Base-by-base conservation (phyloP, 2,329 filamentous ascomycete species). In the Colletotrichum sp. region DNA sequence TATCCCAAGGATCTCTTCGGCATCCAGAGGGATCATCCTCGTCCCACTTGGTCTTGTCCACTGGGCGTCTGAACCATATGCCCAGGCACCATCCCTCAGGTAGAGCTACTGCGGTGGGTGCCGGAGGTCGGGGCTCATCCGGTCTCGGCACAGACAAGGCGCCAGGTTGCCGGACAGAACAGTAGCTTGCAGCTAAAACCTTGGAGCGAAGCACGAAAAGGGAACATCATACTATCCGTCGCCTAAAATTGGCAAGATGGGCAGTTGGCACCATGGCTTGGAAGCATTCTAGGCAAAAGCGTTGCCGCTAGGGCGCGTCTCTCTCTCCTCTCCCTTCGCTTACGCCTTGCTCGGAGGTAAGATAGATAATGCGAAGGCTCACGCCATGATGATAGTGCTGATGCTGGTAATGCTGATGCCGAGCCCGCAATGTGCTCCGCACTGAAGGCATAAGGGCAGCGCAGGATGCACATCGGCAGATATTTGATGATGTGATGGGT, bases 121-220 rank as follows among this genome's bases (percentile, higher is more conserved):
- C 47, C 47, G 62, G 54, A 71, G 68, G 68, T 71, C 68, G 67
- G 55, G 68, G 63, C 68, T 66, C 72, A 63, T 72, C 72, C 36
- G 62, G 68, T 72, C 72, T 74, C 63, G 68, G 72, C 72, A 74
- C 68, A 63, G 63, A 71, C 68, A 63, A 24, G 43, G 47, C 70
- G 72, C 72, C 68, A 71, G 34, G 51, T 62, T 36, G 62, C 62
- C 72, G 57, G 63, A 29, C 68, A 73, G 67, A 29, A 67, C 31
- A 47, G 62, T 74, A 67, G 72, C 62, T 71, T 62, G 68, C 72
- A 71, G 72, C 68, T 63, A 74, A 74, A 67, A 72, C 72, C 43
- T 58, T 31, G 43, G 24, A 55, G 55, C 43, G 54, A 47, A 21
- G 21, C 33, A 66, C 61, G n/a, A 65, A 33, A 55, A 43, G 38